A percentile compares a stretch with the other conserved stretches of the same genome.
Conservation (phyloP, 257 asterid species). For the Solanum corneliomulleri region DNA sequence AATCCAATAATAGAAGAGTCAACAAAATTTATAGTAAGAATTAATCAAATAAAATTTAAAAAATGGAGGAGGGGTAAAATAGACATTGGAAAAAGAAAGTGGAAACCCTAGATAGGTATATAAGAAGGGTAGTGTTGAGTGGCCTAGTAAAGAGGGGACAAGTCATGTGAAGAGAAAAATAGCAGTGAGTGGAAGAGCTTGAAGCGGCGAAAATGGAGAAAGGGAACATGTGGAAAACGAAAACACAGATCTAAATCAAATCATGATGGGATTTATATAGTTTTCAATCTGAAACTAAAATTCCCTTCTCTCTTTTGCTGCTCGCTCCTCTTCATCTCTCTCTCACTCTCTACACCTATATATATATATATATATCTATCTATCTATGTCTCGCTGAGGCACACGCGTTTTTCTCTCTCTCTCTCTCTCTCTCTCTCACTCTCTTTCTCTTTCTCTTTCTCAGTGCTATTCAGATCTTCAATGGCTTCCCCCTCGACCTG, state of each 20-base stretch:
- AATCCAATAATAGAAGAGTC: background rate
- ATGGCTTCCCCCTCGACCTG: background rate
- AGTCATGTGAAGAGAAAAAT: background rate
- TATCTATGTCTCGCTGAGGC: background rate
- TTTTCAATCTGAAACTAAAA: conserved; percentile 3
- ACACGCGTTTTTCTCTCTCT: background rate
- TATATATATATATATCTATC: background rate
- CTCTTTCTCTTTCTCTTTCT: background rate
- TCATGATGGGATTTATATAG: background rate
- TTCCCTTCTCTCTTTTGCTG: background rate
- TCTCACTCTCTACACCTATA: background rate
- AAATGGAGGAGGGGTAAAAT: background rate
- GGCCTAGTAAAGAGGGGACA: background rate
- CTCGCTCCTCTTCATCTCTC: background rate
- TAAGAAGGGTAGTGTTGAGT: background rate
- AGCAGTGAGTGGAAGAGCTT: background rate
- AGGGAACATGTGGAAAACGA: background rate
- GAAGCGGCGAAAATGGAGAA: conserved; percentile 1
- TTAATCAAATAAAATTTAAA: background rate
- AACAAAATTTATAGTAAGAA: background rate
- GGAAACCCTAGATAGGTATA: background rate
- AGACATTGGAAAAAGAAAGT: background rate
- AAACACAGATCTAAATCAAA: background rate
- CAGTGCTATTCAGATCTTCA: background rate
- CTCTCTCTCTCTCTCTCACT: background rate